phyloP scores from a whole-genome alignment of 1,284 basidiomycete species.

The Mycosarcoma maydis region DNA sequence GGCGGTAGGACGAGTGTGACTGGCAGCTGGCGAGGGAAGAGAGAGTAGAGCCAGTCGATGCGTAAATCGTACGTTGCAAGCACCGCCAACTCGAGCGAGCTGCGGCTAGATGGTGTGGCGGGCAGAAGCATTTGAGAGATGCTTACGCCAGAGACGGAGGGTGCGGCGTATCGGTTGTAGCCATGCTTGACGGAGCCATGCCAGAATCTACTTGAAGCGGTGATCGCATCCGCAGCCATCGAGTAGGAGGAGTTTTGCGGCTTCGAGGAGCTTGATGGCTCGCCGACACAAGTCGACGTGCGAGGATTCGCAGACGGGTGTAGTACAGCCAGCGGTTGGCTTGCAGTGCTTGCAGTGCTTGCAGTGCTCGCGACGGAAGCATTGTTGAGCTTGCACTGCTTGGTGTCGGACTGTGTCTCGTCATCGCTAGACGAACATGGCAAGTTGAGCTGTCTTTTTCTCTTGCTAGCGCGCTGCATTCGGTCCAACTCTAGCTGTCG shows the following conservation, averaged over 20 bases:
- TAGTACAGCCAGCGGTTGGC: no score
- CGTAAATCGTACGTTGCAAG: constrained; percentile 58
- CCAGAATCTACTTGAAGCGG: constrained; percentile 50
- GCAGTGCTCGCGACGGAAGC: background rate
- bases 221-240: constrained; percentile 31
- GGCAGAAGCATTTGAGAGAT: constrained; percentile 52
- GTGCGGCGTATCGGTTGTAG: constrained; percentile 47
- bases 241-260: background rate
- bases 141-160: constrained; percentile 13
- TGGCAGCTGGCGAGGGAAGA: constrained; percentile 45
- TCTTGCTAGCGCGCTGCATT: constrained; percentile 41
- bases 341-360: no score
- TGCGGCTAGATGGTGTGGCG: constrained; percentile 27
- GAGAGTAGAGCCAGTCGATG: constrained; percentile 57
- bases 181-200: constrained; percentile 56
- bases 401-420: constrained; percentile 5
- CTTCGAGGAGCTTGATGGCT: background rate
- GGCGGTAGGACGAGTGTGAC: constrained; percentile 57
- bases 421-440: constrained; percentile 19
- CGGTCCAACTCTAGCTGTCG: constrained; percentile 55
- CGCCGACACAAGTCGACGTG: background rate
- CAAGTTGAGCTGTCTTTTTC: constrained; percentile 37
- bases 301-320: no score
- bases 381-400: constrained; percentile 5
- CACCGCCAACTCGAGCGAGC: constrained; percentile 45